Evolutionary conservation across 345 rosid species (phyloP), one percentile per base, ranked within the genome.

Genomic region (Bruguiera parviflora): DNA sequence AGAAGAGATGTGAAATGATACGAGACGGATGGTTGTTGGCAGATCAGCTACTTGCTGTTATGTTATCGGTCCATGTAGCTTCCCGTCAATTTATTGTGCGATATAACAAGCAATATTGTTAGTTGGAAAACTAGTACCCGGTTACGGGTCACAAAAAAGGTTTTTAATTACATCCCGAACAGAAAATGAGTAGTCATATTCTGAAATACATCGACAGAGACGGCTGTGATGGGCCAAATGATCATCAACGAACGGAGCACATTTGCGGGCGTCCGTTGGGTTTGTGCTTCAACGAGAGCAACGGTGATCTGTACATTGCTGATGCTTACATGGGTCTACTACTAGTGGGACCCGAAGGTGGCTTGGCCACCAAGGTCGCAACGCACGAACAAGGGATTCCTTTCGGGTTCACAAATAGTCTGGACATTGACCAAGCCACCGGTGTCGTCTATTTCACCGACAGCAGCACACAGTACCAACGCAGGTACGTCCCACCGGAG

Each of bases 211-310:
- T 6, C 0, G 22, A 3, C 32, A 70, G 73, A 43, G 53, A 35
- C 2, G 53, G 62, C 19, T 62, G 67, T 16, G 53, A 39, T 5
- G 67, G 39, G 9, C 51, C 67, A 5, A 10, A 3, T 0, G 61
- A 70, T 53, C 37, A 37, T 18, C 49, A 71, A 25, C 16, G 6
- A 2, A 57, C 3, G 32, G 80, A 75, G 75, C 74, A 66, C 11
- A 69, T 71, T 13, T 84, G 81, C 52, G 88, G 83, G 16, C 71
- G 84, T 63, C 84, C 88, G 8, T 68, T 82, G 31, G 88, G 88
- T 35, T 55, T 82, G 63, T 60, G 70, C 21, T 77, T 84, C 62
- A 29, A 71, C 43, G 47, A 35, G 25, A 47, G 64, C 19, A 77
- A 68, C 49, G 84, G 77, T 29, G 71, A 83, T 49, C 68, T 86